These are phyloP conservation scores for Saururus chinensis DNA, from an alignment of 164 flowering plant genomes.

Conservation along the genomic window DNA sequence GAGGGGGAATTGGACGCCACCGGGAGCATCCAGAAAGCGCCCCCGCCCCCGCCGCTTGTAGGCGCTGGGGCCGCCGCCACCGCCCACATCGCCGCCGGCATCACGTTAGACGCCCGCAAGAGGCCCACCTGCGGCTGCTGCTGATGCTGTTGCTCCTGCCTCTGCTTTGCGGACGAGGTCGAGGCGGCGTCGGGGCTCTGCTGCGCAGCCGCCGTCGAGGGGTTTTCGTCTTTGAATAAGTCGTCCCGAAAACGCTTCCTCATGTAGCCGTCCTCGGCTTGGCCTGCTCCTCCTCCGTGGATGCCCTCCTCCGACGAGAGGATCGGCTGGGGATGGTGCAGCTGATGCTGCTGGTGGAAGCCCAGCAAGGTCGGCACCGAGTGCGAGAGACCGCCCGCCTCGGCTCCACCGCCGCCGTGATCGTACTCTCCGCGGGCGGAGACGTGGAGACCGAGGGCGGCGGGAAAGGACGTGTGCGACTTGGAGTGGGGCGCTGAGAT, in stretches of 20 bases:
- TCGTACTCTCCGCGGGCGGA: conserved; percentile 23
- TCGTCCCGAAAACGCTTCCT: conserved; percentile 66
- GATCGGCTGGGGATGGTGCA: conserved; percentile 27
- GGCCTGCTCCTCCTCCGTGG: conserved; percentile 18
- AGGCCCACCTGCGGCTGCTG: conserved; percentile 7
- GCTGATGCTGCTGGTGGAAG: conserved; percentile 34
- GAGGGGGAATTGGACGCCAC: not conserved
- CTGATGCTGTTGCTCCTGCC: conserved; percentile 1
- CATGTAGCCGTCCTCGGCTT: conserved; percentile 27
- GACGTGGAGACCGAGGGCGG: conserved; percentile 29
- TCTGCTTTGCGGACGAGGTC: conserved; percentile 19
- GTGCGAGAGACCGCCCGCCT: conserved; percentile 4
- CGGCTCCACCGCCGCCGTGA: conserved; percentile 5
- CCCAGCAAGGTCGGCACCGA: conserved; percentile 36
- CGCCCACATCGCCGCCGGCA: conserved; percentile 65
- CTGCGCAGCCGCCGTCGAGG: conserved; percentile 8
- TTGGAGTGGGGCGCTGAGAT: conserved; percentile 59
- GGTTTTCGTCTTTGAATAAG: conserved; percentile 55
- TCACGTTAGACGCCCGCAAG: conserved; percentile 21
- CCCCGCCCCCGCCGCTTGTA: conserved; percentile 22
- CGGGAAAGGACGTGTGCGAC: conserved; percentile 45
- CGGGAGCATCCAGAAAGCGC: conserved; percentile 69
- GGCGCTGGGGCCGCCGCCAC: conserved; percentile 40
- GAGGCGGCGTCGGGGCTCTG: conserved; percentile 1
- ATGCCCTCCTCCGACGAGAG: conserved; percentile 29